phyloP scores from a whole-genome alignment of 768 basidiomycete genomes.

The Peribolospora baueri region DNA sequence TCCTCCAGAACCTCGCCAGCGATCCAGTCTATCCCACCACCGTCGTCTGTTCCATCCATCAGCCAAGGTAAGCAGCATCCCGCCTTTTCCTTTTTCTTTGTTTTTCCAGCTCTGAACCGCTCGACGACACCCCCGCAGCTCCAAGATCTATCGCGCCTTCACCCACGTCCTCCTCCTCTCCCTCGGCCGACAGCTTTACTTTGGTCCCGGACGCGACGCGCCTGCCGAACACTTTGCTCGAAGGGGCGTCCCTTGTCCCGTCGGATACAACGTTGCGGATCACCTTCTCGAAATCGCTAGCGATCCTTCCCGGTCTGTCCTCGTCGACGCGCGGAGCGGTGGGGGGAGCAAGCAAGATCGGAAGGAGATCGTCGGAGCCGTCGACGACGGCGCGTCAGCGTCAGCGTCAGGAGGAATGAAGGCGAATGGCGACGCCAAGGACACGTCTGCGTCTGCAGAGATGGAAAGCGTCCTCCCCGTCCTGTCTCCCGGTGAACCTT shows the following conservation, averaged over 20 bases:
- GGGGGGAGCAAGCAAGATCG: no score
- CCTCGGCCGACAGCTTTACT: conserved; percentile 52
- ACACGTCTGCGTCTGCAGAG: background rate
- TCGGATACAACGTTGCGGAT: conserved; percentile 79
- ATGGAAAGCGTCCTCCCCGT: background rate
- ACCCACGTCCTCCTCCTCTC: conserved; percentile 56
- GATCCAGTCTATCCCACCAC: conserved; percentile 45
- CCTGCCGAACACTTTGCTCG: conserved; percentile 43
- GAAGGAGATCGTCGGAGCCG: no score
- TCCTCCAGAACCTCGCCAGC: conserved; percentile 50
- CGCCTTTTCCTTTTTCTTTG: conserved; percentile 1
- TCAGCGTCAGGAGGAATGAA: no score
- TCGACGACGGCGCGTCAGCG: background rate
- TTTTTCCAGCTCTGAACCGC: background rate
- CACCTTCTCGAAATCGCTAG: conserved; percentile 72
- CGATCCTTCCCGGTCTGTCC: conserved; percentile 24
- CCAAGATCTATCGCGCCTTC: conserved; percentile 62
- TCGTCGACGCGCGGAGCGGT: no score
- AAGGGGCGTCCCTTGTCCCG: conserved; percentile 31
- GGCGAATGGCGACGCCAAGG: background rate
- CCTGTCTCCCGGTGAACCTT: background rate
- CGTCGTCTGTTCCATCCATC: conserved; percentile 56
- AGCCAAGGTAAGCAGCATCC: conserved; percentile 26
- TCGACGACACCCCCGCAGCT: conserved; percentile 23
- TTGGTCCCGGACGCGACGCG: conserved; percentile 44